phyloP scores from a whole-genome alignment of 345 rosid genomes.

The Angophora floribunda region DNA sequence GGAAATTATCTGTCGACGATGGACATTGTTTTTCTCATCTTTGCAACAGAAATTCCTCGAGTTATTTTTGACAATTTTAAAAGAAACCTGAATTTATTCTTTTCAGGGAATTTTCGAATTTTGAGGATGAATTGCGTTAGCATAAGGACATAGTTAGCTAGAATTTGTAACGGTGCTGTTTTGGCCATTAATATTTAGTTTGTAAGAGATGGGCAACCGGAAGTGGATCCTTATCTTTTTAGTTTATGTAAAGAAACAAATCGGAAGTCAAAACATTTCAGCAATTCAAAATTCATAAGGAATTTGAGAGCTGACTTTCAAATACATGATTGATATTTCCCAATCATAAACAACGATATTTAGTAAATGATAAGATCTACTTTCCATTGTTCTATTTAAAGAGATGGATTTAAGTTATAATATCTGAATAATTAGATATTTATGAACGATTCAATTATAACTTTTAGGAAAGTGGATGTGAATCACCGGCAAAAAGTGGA shows the following conservation, averaged over 20 bases:
- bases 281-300: not conserved
- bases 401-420: not conserved
- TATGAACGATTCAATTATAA: not conserved
- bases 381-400: not conserved
- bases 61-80: too few species aligned
- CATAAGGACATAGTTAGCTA: not conserved
- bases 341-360: too few species aligned
- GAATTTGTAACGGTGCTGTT: not conserved
- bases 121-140: not conserved
- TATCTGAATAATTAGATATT: not conserved
- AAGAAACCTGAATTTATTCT: not conserved
- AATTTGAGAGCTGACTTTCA: fast-evolving
- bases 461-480: not conserved
- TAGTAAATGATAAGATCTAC: not conserved
- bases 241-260: not conserved
- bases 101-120: too few species aligned
- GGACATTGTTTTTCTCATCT: too few species aligned
- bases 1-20: too few species aligned
- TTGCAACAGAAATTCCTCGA: too few species aligned
- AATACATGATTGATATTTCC: not conserved
- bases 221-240: too few species aligned
- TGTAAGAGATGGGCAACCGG: too few species aligned
- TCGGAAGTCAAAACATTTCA: not conserved
- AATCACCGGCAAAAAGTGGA: not conserved
- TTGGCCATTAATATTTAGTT: too few species aligned